phyloP scores from a whole-genome alignment of 225 moss, liverwort and hornwort genomes.

The Lunularia cruciata region DNA sequence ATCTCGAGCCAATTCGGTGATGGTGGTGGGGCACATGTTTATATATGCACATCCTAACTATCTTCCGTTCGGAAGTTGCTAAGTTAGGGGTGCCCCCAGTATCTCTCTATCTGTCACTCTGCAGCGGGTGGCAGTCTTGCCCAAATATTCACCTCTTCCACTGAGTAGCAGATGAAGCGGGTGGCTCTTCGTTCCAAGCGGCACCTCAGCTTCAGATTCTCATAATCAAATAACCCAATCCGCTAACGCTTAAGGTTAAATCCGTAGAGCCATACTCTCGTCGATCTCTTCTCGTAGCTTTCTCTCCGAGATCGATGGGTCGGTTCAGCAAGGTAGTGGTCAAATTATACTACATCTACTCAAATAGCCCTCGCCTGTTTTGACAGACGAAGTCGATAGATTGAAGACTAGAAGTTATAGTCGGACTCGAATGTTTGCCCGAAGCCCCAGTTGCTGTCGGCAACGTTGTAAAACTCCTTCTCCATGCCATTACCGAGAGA shows the following conservation, averaged over 20 bases:
- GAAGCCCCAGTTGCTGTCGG: constrained; percentile 32
- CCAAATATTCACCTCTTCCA: constrained; percentile 29
- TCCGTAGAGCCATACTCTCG: constrained; percentile 1
- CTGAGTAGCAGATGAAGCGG: constrained; percentile 20
- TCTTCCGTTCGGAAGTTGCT: constrained; percentile 14
- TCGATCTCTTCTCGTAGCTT: constrained; percentile 9
- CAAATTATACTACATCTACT: constrained; percentile 6
- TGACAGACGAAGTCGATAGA: background rate
- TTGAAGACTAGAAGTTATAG: constrained; percentile 8
- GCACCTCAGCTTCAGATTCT: constrained; percentile 19
- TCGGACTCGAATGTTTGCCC: constrained; percentile 34
- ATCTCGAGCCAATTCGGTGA: constrained; percentile 1
- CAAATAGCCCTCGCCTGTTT: background rate
- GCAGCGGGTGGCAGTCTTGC: constrained; percentile 29
- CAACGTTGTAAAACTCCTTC: constrained; percentile 35
- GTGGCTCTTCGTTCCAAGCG: constrained; percentile 10
- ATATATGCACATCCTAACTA: constrained; percentile 13
- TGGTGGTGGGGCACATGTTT: constrained; percentile 10
- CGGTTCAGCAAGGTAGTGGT: background rate
- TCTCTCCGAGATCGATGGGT: constrained; percentile 9
- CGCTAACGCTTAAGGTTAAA: background rate
- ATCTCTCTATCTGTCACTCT: constrained; percentile 23
- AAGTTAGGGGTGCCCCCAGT: constrained; percentile 5
- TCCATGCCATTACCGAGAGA: constrained; percentile 24
- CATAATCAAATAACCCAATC: constrained; percentile 5